Percentiles rank a stretch among this genome's conserved stretches.
These are phyloP conservation scores for Cydonia oblonga DNA, from an alignment of 331 rosid genomes.

Conservation along the genomic window DNA sequence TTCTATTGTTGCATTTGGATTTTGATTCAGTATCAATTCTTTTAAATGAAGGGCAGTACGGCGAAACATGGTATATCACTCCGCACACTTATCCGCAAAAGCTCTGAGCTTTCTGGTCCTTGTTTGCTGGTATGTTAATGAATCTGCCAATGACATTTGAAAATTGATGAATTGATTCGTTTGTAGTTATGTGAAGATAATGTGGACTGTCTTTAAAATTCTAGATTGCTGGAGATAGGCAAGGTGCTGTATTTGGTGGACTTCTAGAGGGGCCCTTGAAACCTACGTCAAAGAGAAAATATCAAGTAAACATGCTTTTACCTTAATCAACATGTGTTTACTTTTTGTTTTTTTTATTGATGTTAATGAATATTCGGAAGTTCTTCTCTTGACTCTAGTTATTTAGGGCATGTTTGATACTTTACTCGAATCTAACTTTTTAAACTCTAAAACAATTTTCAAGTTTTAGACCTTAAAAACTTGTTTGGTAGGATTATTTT, in stretches of 20 bases:
- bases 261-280: slow-evolving; percentile 74
- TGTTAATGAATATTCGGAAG: neutral
- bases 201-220: slow-evolving; percentile 1
- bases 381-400: neutral
- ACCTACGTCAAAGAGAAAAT: slow-evolving; percentile 77
- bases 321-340: neutral
- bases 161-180: neutral
- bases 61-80: slow-evolving; percentile 90
- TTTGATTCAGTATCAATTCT: slow-evolving; percentile 36
- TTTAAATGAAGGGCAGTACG: slow-evolving; percentile 99
- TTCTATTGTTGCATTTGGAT: slow-evolving; percentile 19
- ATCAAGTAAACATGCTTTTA: slow-evolving; percentile 42
- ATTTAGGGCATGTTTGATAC: no score
- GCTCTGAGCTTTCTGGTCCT: slow-evolving; percentile 76
- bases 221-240: slow-evolving; percentile 61
- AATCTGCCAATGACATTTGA: slow-evolving; percentile 2
- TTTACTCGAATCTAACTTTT: no score
- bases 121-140: slow-evolving; percentile 70
- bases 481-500: no score
- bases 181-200: slow-evolving; percentile 10
- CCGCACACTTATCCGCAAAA: slow-evolving; percentile 89
- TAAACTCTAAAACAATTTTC: no score
- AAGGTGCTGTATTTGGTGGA: slow-evolving; percentile 94
- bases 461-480: no score
- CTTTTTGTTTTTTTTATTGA: neutral